Percentiles rank a stretch among this genome's conserved stretches.
These are phyloP conservation scores for Tricholoma hemisulphureum DNA, from an alignment of 768 basidiomycete genomes.

Conservation along the genomic window DNA sequence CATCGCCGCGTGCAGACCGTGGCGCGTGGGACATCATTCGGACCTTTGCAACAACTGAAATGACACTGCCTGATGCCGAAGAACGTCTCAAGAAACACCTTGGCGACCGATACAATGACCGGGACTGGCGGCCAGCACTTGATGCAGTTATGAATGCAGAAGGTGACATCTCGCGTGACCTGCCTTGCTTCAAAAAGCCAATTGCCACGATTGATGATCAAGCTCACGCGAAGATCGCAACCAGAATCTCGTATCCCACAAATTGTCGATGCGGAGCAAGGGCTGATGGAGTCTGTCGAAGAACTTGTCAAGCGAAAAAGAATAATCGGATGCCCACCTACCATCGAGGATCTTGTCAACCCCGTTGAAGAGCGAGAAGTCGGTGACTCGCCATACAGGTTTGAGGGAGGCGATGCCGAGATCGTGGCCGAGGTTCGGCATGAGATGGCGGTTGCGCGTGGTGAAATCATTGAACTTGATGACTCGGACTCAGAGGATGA, in stretches of 20 bases:
- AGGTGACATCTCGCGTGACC: conserved; percentile 5
- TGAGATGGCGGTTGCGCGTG: no score
- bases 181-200: background rate
- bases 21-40: conserved; percentile 9
- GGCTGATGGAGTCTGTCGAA: conserved; percentile 10
- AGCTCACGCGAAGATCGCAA: background rate
- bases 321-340: conserved; percentile 9
- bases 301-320: conserved; percentile 11
- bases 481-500: conserved; percentile 1
- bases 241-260: background rate
- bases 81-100: conserved; percentile 6
- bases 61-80: background rate
- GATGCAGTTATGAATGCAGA: no score
- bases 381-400: no score
- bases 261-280: conserved; percentile 3
- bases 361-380: conserved; percentile 13
- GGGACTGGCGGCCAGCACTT: no score
- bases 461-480: background rate
- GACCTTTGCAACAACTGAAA: conserved; percentile 4
- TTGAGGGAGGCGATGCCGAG: no score
- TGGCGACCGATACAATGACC: conserved; percentile 3
- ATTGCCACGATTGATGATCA: background rate
- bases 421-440: no score
- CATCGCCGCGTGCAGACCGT: no score
- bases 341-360: background rate